Conservation (phyloP, 2,329 filamentous ascomycete genomes). For the Diplocarpon mali region DNA sequence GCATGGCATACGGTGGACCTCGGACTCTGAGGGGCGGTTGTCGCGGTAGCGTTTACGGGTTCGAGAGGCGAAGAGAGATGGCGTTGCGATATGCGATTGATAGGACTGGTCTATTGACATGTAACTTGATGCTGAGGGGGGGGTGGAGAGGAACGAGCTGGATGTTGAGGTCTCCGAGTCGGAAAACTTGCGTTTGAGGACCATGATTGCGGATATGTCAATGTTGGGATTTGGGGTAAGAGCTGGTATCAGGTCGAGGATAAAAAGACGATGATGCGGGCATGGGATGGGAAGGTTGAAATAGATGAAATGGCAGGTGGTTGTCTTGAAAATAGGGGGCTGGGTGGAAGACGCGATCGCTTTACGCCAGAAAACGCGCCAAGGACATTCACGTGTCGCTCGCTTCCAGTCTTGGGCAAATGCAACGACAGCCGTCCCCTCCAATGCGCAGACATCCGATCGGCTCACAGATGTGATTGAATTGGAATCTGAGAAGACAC, state of each 20-base stretch:
- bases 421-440: not conserved
- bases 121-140: slow-evolving; percentile 26
- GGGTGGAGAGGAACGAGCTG: slow-evolving; percentile 32
- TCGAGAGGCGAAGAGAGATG: slow-evolving; percentile 41
- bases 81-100: slow-evolving; percentile 22
- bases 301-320: not conserved
- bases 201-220: slow-evolving; percentile 29
- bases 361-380: slow-evolving; percentile 1
- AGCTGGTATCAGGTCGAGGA: too few species aligned
- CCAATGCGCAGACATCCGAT: too few species aligned
- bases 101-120: slow-evolving; percentile 27
- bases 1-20: slow-evolving; percentile 22
- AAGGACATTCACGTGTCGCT: too few species aligned
- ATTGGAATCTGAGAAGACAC: too few species aligned
- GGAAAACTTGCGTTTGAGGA: slow-evolving; percentile 54
- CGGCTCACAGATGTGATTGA: too few species aligned
- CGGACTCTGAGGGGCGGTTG: slow-evolving; percentile 45
- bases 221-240: not conserved
- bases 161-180: slow-evolving; percentile 43
- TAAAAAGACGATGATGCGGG: not conserved
- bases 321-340: not conserved
- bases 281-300: not conserved
- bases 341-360: slow-evolving; percentile 6
- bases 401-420: too few species aligned
- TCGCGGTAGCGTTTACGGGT: slow-evolving; percentile 52